phyloP scores from a whole-genome alignment of 1,284 basidiomycete genomes.

The Cystobasidiaceae sp. region DNA sequence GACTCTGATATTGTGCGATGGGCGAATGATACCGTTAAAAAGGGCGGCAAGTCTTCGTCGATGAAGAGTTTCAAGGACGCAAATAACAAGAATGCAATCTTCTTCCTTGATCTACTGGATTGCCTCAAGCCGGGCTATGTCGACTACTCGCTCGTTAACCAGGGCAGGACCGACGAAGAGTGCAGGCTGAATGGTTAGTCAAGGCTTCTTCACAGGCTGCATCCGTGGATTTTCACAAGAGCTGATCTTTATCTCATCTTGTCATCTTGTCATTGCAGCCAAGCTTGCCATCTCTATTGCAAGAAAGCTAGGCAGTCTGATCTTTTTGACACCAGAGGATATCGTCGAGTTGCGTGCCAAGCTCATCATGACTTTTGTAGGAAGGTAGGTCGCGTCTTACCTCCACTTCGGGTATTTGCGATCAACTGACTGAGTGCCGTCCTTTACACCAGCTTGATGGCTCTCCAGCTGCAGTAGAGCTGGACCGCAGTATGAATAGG shows the following conservation, averaged over 20 bases:
- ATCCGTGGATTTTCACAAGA: too few relatives aligned
- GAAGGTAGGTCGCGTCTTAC: constrained; percentile 25
- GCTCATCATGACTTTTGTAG: constrained; percentile 42
- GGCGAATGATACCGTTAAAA: constrained; percentile 87
- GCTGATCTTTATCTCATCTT: neutral
- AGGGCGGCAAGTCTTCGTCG: constrained; percentile 58
- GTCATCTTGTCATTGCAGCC: constrained; percentile 60
- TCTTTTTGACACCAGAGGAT: constrained; percentile 93
- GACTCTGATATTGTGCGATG: constrained; percentile 93
- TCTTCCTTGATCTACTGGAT: constrained; percentile 91
- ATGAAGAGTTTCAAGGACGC: constrained; percentile 95
- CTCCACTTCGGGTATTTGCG: too few relatives aligned
- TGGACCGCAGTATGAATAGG: neutral
- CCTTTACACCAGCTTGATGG: constrained; percentile 20
- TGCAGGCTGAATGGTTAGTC: constrained; percentile 79
- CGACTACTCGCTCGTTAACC: constrained; percentile 75
- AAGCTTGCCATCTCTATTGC: constrained; percentile 97
- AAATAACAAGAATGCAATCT: constrained; percentile 76
- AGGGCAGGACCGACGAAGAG: constrained; percentile 72
- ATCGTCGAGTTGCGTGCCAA: constrained; percentile 47
- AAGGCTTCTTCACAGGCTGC: too few relatives aligned
- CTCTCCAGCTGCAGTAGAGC: constrained; percentile 14
- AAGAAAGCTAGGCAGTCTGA: constrained; percentile 82
- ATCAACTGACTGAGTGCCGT: neutral
- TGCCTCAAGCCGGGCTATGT: constrained; percentile 90